A percentile compares a stretch with the other conserved stretches of the same genome.
Evolutionary conservation across 2,329 filamentous ascomycete genomes (phyloP).

Genomic region (Hypoxylon rubiginosum): DNA sequence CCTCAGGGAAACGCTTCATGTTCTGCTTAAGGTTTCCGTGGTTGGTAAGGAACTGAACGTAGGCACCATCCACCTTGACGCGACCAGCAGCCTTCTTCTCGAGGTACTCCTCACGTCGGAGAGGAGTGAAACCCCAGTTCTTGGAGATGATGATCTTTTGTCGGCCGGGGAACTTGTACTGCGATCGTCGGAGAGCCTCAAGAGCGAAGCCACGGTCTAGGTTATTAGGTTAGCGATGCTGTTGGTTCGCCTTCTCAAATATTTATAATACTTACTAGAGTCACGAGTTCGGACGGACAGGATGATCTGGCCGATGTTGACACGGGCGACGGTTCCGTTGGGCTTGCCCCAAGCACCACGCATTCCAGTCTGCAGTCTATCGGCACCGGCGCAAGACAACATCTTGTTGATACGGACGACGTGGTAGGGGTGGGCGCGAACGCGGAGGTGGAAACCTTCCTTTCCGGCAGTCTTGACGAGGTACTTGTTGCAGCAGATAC

Average conservation of each 20-base stretch:
- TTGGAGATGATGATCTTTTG: constrained; percentile 99
- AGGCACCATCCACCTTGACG: constrained; percentile 97
- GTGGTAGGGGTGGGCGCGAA: constrained; percentile 98
- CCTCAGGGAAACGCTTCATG: constrained; percentile 94
- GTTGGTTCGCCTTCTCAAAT: not conserved
- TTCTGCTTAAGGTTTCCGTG: constrained; percentile 88
- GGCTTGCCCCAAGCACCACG: constrained; percentile 99
- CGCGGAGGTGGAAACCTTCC: constrained; percentile 80
- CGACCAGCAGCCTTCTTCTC: constrained; percentile 93
- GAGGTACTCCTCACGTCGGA: constrained; percentile 97
- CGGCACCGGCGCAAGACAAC: constrained; percentile 99
- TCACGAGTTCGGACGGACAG: constrained; percentile 98
- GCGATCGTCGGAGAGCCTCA: constrained; percentile 97
- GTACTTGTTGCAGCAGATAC: constrained; percentile 99
- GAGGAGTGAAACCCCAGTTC: constrained; percentile 99
- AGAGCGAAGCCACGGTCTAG: constrained; percentile 90
- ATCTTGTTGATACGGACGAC: constrained; percentile 99
- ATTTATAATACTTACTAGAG: constrained; percentile 72
- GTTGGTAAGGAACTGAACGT: constrained; percentile 99
- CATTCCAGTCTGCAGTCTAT: constrained; percentile 99
- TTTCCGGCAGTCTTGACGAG: constrained; percentile 79
- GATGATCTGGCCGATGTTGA: constrained; percentile 99
- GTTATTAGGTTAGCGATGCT: constrained; percentile 50
- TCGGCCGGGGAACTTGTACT: constrained; percentile 99
- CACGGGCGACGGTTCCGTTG: constrained; percentile 98